Evolutionary conservation across 169 alveolate genomes (phyloP).

Genomic region (Plasmodium chabaudi): DNA sequence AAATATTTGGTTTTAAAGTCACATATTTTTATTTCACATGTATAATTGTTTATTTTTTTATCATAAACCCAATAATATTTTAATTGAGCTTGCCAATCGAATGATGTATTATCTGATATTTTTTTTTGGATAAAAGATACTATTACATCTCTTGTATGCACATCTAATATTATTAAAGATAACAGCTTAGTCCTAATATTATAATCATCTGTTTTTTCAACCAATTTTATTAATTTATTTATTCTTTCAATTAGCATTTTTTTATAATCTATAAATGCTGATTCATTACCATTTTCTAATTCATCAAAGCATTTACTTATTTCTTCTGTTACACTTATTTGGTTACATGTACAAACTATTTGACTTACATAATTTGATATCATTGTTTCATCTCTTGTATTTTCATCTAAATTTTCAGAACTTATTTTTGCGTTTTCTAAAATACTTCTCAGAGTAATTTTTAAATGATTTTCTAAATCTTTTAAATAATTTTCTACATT

Average conservation of each 20-base stretch:
- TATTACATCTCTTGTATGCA: conserved; percentile 97
- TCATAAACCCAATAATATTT: conserved; percentile 92
- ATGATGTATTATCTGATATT: conserved; percentile 90
- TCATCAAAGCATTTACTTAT: conserved; percentile 95
- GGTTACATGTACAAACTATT: conserved; percentile 93
- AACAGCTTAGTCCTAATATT: conserved; percentile 91
- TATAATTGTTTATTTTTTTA: conserved; percentile 80
- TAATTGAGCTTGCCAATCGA: conserved; percentile 97
- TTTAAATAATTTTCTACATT: conserved; percentile 65
- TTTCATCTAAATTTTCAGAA: conserved; percentile 63
- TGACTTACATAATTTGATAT: conserved; percentile 94
- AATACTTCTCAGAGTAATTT: conserved; percentile 88
- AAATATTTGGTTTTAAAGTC: conserved; percentile 94
- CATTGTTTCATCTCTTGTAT: conserved; percentile 90
- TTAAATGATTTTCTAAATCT: conserved; percentile 69
- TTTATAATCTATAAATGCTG: conserved; percentile 96
- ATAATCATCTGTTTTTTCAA: conserved; percentile 85
- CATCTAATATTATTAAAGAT: conserved; percentile 97
- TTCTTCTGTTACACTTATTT: conserved; percentile 97
- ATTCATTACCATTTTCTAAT: conserved; percentile 95
- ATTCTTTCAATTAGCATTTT: conserved; percentile 91
- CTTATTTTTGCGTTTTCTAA: conserved; percentile 54
- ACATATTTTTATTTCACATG: conserved; percentile 93
- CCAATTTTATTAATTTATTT: conserved; percentile 94
- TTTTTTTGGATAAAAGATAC: conserved; percentile 93